Evolutionary conservation across 2,329 filamentous ascomycete species (phyloP).

Genomic region (Aurifilum marmelostoma): DNA sequence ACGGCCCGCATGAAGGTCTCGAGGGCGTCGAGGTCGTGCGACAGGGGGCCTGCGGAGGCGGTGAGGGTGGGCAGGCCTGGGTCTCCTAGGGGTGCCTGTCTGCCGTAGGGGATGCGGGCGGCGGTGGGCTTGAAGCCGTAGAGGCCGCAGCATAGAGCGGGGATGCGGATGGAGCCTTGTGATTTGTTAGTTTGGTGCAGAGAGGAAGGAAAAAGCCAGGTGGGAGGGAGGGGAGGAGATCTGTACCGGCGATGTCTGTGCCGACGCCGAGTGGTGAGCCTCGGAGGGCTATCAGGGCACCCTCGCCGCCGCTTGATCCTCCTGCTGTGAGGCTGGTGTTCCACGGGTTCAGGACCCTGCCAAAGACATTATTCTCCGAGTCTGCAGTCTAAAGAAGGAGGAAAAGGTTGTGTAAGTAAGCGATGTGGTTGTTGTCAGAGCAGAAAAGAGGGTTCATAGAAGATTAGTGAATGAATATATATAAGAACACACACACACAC

Average conservation of each 20-base stretch:
- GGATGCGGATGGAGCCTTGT: slow-evolving; percentile 31
- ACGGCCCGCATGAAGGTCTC: slow-evolving; percentile 28
- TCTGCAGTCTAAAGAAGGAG: slow-evolving; percentile 21
- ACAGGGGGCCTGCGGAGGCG: slow-evolving; percentile 26
- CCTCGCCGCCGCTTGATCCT: slow-evolving; percentile 31
- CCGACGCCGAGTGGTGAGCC: slow-evolving; percentile 30
- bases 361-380: slow-evolving; percentile 30
- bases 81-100: slow-evolving; percentile 23
- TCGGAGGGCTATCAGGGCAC: slow-evolving; percentile 28
- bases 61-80: slow-evolving; percentile 26
- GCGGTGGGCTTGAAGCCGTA: slow-evolving; percentile 31
- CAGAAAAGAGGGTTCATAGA: no score
- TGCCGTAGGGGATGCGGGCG: slow-evolving; percentile 26
- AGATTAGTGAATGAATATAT: no score
- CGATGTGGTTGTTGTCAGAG: no score
- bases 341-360: slow-evolving; percentile 24
- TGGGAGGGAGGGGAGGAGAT: no score
- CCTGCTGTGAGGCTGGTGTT: slow-evolving; percentile 28
- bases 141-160: slow-evolving; percentile 29
- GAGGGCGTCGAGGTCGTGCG: slow-evolving; percentile 27
- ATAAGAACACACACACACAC: no score
- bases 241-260: slow-evolving; percentile 29
- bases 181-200: background rate
- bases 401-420: no score
- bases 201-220: background rate